A percentile compares a stretch with the other conserved stretches of the same genome.
Evolutionary conservation across 345 rosid species (phyloP).

Genomic region (Sapria himalayana): DNA sequence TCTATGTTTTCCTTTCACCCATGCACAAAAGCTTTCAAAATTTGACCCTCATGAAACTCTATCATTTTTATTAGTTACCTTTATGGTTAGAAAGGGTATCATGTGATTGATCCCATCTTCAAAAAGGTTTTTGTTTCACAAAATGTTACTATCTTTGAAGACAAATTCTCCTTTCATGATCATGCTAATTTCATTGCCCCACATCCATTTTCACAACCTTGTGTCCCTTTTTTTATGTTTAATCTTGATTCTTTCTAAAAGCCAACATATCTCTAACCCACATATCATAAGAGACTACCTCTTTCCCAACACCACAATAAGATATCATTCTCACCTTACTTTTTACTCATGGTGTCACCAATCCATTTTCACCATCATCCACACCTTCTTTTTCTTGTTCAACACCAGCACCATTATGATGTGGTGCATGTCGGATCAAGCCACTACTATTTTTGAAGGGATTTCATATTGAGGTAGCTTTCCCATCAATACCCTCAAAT

Average conservation of each 20-base stretch:
- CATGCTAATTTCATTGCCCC: neutral
- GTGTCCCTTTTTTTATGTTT: too few species aligned
- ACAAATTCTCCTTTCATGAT: neutral
- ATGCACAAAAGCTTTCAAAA: neutral
- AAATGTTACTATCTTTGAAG: neutral
- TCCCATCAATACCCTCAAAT: neutral
- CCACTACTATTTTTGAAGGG: neutral
- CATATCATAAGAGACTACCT: too few species aligned
- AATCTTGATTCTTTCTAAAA: too few species aligned
- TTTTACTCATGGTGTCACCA: neutral
- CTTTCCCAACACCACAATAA: neutral
- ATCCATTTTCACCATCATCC: neutral
- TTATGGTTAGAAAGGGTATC: neutral
- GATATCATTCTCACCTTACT: neutral
- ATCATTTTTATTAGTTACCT: neutral
- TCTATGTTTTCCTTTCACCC: neutral
- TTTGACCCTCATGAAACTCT: neutral
- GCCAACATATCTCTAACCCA: too few species aligned
- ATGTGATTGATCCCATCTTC: neutral
- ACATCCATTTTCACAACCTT: neutral
- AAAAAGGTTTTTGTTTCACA: neutral
- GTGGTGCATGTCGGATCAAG: too few species aligned
- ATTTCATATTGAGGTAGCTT: constrained; percentile 1
- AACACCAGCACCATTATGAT: too few species aligned
- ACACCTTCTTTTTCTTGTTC: neutral